Conservation (phyloP, 805 yeast genomes). For the Zygosaccharomyces bailii region DNA sequence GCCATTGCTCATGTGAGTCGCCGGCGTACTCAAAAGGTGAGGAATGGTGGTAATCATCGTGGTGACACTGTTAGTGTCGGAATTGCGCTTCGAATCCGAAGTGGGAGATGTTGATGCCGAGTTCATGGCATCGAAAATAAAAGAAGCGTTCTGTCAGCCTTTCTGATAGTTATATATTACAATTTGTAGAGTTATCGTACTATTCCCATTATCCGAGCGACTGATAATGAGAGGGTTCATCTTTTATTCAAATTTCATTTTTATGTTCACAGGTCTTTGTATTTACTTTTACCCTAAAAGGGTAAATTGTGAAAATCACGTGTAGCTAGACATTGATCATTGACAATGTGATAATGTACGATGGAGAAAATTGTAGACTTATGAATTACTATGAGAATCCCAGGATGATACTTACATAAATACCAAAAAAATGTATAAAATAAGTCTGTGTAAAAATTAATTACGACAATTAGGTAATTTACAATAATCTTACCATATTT, state of each 20-base stretch:
- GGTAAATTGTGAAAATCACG: slow-evolving; percentile 13
- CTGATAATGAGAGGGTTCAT: neutral
- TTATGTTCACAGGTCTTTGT: slow-evolving; percentile 14
- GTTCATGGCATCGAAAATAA: slow-evolving; percentile 57
- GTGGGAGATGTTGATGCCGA: slow-evolving; percentile 58
- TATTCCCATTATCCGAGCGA: neutral
- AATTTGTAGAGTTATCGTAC: too few species aligned
- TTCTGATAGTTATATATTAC: too few species aligned
- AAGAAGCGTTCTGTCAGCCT: neutral
- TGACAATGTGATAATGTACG: slow-evolving; percentile 1
- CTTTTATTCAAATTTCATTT: slow-evolving; percentile 6
- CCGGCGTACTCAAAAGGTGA: slow-evolving; percentile 6
- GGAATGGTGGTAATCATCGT: slow-evolving; percentile 2
- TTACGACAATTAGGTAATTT: too few species aligned
- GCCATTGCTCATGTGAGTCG: neutral
- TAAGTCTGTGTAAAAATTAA: too few species aligned
- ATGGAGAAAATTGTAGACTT: neutral
- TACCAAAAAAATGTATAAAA: too few species aligned
- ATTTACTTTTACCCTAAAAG: slow-evolving; percentile 16
- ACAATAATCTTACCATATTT: too few species aligned
- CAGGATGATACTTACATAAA: too few species aligned
- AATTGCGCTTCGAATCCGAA: slow-evolving; percentile 5
- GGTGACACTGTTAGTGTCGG: slow-evolving; percentile 8
- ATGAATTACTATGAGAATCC: too few species aligned
- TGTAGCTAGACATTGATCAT: neutral